These are phyloP conservation scores for Cucumis sativus DNA, from an alignment of 306 rosid species.

Conservation along the genomic window Cucumber_9930_V3 NC_026655.2:4591501-4592000, in stretches of 20 bases:
- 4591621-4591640: constrained; percentile 71
- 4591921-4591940: constrained; percentile 25
- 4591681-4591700: constrained; percentile 53
- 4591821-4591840: constrained; percentile 78
- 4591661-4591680: constrained; percentile 31
- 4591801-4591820: constrained; percentile 81
- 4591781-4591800: constrained; percentile 79
- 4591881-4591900: constrained; percentile 77
- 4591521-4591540: constrained; percentile 72
- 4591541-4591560: constrained; percentile 64
- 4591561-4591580: constrained; percentile 65
- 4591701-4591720: constrained; percentile 81
- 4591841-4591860: constrained; percentile 71
- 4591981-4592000: constrained; percentile 84
- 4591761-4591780: constrained; percentile 81
- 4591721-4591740: constrained; percentile 69
- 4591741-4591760: constrained; percentile 91
- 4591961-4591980: constrained; percentile 73
- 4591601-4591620: constrained; percentile 79
- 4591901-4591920: constrained; percentile 39
- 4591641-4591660: constrained; percentile 56
- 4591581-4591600: constrained; percentile 80
- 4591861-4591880: constrained; percentile 77
- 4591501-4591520: constrained; percentile 32
- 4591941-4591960: constrained; percentile 72